Base-by-base conservation (phyloP, 495 filamentous ascomycete genomes). In the Talaromyces nanjingensis region DNA sequence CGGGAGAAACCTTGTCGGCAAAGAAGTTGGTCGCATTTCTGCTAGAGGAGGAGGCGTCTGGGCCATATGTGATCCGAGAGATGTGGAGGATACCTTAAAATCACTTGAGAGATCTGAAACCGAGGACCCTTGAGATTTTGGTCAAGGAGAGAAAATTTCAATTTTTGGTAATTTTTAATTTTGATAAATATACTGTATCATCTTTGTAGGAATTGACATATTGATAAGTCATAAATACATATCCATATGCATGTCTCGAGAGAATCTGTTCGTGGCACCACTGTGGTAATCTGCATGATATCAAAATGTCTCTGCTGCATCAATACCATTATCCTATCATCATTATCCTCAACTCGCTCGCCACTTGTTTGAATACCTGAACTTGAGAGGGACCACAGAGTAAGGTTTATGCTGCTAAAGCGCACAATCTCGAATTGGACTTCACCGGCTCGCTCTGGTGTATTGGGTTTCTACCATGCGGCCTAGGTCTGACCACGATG, bases 11-110 rank as follows among this genome's bases (percentile, higher is more conserved):
- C 74, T 98, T 24, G 94, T 98, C 6, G 92, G 93, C 0, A 96
- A 96, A 73, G 94, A 97, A 73, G 93, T 98, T 5, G 92, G 92
- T 1, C 87, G 87, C 71, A 91, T 93, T 29, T 78, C 83, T 24
- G 83, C 90, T 33, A 91, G 91, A 70, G 92, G 93, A 2, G 94
- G 92, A 18, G 90, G 96, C 11, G 92, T 97, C 0, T 97, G 93
- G 89, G 92, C 89, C n/a, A 89, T 96, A 62, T 93, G 84, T 42
- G 86, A 90, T 72, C 89, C 92, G 25, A 84, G 79, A 58, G 93
- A 96, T 75, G 84, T 93, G 62, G 91, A 96, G 63, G 84, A 88
- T 59, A 86, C 89, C 12, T 72, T 96, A 20, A 78, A 74, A 65
- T 89, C 83, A 12, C 69, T 98, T 54, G 89, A 94, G 65, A 83